These are phyloP conservation scores for Oldenlandia corymbosa DNA, from an alignment of 257 asterid species.

Conservation along the genomic window DNA sequence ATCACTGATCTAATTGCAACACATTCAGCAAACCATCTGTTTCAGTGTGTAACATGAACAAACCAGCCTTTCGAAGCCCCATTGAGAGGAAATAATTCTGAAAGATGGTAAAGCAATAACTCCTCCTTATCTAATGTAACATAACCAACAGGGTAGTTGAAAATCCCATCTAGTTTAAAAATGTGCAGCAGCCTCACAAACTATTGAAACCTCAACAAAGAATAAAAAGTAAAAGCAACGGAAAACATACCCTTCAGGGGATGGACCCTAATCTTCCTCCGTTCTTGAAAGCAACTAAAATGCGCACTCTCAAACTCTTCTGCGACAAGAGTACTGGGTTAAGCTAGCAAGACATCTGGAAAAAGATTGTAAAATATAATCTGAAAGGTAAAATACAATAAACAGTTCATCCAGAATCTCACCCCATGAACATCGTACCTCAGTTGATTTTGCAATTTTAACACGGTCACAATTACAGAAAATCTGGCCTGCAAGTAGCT, in stretches of 20 bases:
- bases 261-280: constrained; percentile 39
- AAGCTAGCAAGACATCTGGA: no score
- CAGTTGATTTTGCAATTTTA: no score
- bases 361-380: no score
- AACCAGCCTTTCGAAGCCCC: constrained; percentile 35
- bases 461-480: no score
- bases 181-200: neutral
- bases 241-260: constrained; percentile 43
- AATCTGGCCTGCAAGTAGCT: no score
- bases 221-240: neutral
- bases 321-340: constrained; percentile 13
- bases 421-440: no score
- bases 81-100: constrained; percentile 50
- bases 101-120: constrained; percentile 37
- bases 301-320: constrained; percentile 58
- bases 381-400: no score
- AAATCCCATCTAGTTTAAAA: neutral
- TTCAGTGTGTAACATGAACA: constrained; percentile 29
- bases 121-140: constrained; percentile 46
- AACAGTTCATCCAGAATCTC: no score
- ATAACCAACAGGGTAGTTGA: neutral
- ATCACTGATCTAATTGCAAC: constrained; percentile 13
- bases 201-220: neutral
- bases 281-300: constrained; percentile 56
- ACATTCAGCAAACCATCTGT: constrained; percentile 15